Conservation (phyloP, 78 protist genomes). For the Dictyostelium purpureum region DNA sequence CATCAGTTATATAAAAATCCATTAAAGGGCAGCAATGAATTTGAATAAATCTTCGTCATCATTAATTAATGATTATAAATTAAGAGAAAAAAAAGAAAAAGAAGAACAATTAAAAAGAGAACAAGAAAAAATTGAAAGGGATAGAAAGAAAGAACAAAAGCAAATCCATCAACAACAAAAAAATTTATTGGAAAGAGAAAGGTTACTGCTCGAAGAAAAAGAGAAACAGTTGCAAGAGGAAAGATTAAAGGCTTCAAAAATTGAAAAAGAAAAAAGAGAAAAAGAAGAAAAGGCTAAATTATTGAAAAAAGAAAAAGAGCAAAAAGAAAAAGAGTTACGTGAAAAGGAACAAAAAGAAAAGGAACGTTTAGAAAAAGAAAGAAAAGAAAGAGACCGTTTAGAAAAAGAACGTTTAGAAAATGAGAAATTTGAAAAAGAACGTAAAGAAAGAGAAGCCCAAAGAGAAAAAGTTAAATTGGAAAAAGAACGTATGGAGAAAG, state of each 20-base stretch:
- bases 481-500: background rate
- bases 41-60: background rate
- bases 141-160: background rate
- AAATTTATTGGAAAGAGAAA: background rate
- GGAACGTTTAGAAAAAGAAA: background rate
- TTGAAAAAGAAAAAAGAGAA: background rate
- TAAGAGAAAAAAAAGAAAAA: constrained; percentile 14
- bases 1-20: background rate
- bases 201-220: background rate
- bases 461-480: background rate
- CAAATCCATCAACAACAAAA: background rate
- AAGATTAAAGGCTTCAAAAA: background rate
- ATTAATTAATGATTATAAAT: background rate
- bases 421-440: too few species aligned
- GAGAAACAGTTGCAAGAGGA: background rate
- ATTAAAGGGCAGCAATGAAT: background rate
- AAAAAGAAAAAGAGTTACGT: background rate
- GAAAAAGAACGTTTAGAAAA: background rate
- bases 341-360: background rate
- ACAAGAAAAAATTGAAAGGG: constrained; percentile 1
- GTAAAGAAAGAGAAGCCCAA: background rate
- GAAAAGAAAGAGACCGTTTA: background rate
- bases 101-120: constrained; percentile 7
- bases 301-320: background rate
- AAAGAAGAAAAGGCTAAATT: background rate